phyloP scores from a whole-genome alignment of 768 basidiomycete genomes.

The Pleurotus giganteus region DNA sequence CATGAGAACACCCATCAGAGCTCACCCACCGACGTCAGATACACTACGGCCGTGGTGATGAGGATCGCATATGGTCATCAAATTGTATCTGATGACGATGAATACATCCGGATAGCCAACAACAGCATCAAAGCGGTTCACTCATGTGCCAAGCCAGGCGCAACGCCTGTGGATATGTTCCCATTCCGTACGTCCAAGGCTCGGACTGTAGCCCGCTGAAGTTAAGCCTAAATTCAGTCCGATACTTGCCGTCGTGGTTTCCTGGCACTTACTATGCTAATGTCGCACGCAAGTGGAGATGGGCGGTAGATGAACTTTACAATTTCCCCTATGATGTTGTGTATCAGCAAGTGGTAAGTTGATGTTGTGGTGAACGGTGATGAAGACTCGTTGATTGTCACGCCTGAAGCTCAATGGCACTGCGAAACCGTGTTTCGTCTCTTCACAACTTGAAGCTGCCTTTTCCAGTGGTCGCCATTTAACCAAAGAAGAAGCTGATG shows the following conservation, averaged over 20 bases:
- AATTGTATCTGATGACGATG: constrained; percentile 15
- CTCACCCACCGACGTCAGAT: constrained; percentile 10
- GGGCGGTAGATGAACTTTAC: neutral
- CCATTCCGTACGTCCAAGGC: constrained; percentile 9
- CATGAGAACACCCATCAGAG: neutral
- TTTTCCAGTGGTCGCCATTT: neutral
- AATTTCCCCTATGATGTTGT: constrained; percentile 8
- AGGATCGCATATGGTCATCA: constrained; percentile 17
- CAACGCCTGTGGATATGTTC: constrained; percentile 16
- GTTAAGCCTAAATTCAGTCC: neutral
- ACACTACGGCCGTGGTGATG: constrained; percentile 15
- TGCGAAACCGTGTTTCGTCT: constrained; percentile 5
- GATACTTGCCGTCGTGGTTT: constrained; percentile 7
- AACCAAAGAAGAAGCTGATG: neutral
- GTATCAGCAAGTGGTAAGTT: neutral
- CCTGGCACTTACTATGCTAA: constrained; percentile 6
- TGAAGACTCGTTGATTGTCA: neutral
- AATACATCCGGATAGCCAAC: constrained; percentile 12
- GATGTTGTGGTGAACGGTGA: neutral
- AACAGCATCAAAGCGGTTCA: neutral
- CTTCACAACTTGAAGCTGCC: constrained; percentile 4
- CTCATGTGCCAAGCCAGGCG: constrained; percentile 12
- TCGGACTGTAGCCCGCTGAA: too few species aligned
- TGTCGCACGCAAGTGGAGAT: constrained; percentile 3
- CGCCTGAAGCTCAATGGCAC: neutral